phyloP scores from a whole-genome alignment of 768 basidiomycete species.

The Russula sp. region DNA sequence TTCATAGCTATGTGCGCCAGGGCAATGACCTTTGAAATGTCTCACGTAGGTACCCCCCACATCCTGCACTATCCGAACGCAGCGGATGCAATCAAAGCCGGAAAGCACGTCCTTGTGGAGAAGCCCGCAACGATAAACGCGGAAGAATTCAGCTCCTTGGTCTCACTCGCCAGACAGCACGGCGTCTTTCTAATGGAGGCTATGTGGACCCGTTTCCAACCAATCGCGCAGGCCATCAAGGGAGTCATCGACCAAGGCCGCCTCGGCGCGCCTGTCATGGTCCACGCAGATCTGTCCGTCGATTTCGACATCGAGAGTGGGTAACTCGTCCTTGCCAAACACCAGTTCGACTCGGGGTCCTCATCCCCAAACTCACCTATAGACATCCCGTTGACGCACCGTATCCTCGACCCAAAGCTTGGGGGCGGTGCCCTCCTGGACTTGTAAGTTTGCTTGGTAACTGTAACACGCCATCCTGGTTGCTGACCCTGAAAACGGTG shows the following conservation, averaged over 20 bases:
- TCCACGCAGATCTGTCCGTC: conserved; percentile 73
- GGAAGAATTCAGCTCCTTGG: conserved; percentile 67
- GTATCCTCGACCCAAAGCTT: conserved; percentile 72
- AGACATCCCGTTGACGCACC: conserved; percentile 64
- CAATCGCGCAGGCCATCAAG: conserved; percentile 59
- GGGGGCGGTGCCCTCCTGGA: conserved; percentile 84
- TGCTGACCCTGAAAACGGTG: neutral
- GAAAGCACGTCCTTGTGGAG: conserved; percentile 85
- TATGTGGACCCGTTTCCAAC: conserved; percentile 82
- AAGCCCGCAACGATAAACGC: conserved; percentile 80
- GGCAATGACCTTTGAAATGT: neutral
- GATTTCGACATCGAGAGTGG: conserved; percentile 62
- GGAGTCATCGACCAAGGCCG: conserved; percentile 52
- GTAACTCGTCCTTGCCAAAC: conserved; percentile 23
- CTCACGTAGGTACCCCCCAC: conserved; percentile 69
- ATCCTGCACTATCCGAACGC: conserved; percentile 77
- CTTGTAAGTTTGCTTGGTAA: conserved; percentile 47
- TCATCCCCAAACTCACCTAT: neutral
- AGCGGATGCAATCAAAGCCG: conserved; percentile 65
- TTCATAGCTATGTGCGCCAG: neutral
- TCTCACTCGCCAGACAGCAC: conserved; percentile 68
- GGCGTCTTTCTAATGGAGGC: conserved; percentile 91
- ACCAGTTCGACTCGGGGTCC: neutral
- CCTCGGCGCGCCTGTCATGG: conserved; percentile 59
- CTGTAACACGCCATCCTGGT: neutral